Evolutionary conservation across 2,329 filamentous ascomycete species (phyloP), one percentile per base, ranked within the genome.

Genomic region (Ophiostoma australiae): DNA sequence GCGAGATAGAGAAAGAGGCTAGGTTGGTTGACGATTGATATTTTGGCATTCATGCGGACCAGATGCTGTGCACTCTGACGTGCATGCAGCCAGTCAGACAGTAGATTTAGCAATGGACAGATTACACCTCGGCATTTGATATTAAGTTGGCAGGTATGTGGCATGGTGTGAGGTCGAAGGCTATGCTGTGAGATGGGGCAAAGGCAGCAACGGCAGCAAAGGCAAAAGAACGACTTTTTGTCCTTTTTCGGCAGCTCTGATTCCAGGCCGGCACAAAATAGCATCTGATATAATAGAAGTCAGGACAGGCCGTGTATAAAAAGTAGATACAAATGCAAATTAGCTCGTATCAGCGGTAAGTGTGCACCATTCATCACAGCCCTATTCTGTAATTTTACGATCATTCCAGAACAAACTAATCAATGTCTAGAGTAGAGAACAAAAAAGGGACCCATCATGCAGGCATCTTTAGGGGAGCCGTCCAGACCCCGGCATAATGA

Each of bases 71-170:
- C 52, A 5, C n/a, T 58, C 52, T 58, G 52, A 15, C 23, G n/a
- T 58, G 52, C 23, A 58, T 58, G 52, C 52, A 58, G 23, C 52
- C 52, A 58, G 52, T 27, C 52, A 58, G 52, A 27, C 10, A 58
- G n/a, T 17, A 8, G 20, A n/a, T 13, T 58, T 4, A 27, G 10
- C 20, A 23, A n/a, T n/a, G 44, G 0, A 31, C 27, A 31, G 27
- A 31, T 58, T 15, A 27, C 8, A n/a, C 52, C 27, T 15, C 52
- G 52, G 52, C 27, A 58, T 27, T 27, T 58, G 52, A 6, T 17
- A 17, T 48, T 48, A 17, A 48, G 15, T 48, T 48, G 44, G n/a
- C 44, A 48, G 44, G 44, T 48, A 17, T 44, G 37, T 20, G 41
- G 37, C 10, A 39, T 0, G 37, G 3, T 39, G 10, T 39, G 37